These are phyloP conservation scores for Thermothielavioides terrestris DNA, from an alignment of 495 filamentous ascomycete genomes.

Conservation along the genomic window DNA sequence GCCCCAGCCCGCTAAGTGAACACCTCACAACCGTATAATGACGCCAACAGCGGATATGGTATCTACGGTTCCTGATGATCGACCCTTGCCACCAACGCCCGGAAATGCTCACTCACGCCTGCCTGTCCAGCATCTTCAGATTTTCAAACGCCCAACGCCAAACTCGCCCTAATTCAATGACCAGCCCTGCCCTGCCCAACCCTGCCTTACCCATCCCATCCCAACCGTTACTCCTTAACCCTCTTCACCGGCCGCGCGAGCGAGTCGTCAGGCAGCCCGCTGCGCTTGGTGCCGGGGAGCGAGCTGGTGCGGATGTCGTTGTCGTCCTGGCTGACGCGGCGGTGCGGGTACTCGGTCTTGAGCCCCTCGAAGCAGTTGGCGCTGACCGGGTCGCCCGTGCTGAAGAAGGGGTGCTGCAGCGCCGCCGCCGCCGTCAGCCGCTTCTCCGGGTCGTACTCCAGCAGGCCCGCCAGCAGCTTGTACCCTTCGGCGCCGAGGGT, in stretches of 20 bases:
- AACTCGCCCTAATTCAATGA: no score
- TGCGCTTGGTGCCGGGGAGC: slow-evolving; percentile 84
- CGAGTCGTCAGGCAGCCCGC: slow-evolving; percentile 77
- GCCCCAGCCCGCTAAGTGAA: not conserved
- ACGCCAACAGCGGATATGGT: no score
- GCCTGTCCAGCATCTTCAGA: no score
- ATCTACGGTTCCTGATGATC: no score
- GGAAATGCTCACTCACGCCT: no score
- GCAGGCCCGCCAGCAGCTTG: slow-evolving; percentile 65
- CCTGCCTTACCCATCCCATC: no score
- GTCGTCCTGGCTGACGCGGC: slow-evolving; percentile 85
- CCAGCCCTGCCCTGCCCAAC: no score
- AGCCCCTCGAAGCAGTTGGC: slow-evolving; percentile 87
- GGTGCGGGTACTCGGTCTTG: slow-evolving; percentile 77
- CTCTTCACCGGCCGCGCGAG: slow-evolving; percentile 58
- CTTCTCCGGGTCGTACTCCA: slow-evolving; percentile 89
- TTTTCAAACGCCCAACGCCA: no score
- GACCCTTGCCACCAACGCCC: no score
- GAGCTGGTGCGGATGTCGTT: slow-evolving; percentile 87
- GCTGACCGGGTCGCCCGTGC: slow-evolving; percentile 51
- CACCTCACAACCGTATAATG: no score
- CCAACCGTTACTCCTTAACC: slow-evolving; percentile 61
- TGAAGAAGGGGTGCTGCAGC: slow-evolving; percentile 81
- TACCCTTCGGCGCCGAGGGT: slow-evolving; percentile 69
- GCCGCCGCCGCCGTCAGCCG: slow-evolving; percentile 79